Base-by-base conservation (phyloP, 2,329 filamentous ascomycete genomes). In the Penicillium oxalicum region DNA sequence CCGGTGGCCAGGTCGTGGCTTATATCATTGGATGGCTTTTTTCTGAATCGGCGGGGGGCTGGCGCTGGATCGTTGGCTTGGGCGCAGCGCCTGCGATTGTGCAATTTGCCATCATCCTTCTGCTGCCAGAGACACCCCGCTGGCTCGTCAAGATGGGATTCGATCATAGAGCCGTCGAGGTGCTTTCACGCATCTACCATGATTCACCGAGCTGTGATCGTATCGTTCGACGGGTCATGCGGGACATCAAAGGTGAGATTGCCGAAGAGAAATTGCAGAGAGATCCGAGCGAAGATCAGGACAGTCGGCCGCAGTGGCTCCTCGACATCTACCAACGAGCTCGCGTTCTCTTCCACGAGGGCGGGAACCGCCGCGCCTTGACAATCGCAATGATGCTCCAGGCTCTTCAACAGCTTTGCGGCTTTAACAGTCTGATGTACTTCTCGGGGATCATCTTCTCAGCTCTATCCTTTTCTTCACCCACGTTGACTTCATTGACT, bases 361-460 rank as follows among this genome's bases (percentile, higher is more conserved):
- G 78, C 80, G 56, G 77, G 71, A 61, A 83, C 45, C 63, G 70
- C 44, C 80, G 89, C 51, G 91, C 91, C 0, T 69, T 96, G 63
- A 79, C 79, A 0, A 93, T 96, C 63, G 89, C 91, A 1, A 94
- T 90, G 69, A 79, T 93, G 55, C 76, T 96, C 2, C 91, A 96
- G 63, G 88, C 83, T 0, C 73, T 94, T 5, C 91, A 96, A 69
- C 91, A 97, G 66, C 77, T 95, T 1, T 93, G 87, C 61, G 90
- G 88, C 1, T 93, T 93, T 68, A 95, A 95, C 71, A 90, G 87
- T 9, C 75, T 95, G 28, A 95, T 95, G 88, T 95, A 95, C 69
- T 95, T 89, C 64, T 89, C 87, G 0, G 87, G 86, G 4, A 90
- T 87, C 6, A 88, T 91, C 28, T 91, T 91, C 63, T 78, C 80